Conservation (phyloP, 495 filamentous ascomycete genomes). For the Apiosordaria backusii region DNA sequence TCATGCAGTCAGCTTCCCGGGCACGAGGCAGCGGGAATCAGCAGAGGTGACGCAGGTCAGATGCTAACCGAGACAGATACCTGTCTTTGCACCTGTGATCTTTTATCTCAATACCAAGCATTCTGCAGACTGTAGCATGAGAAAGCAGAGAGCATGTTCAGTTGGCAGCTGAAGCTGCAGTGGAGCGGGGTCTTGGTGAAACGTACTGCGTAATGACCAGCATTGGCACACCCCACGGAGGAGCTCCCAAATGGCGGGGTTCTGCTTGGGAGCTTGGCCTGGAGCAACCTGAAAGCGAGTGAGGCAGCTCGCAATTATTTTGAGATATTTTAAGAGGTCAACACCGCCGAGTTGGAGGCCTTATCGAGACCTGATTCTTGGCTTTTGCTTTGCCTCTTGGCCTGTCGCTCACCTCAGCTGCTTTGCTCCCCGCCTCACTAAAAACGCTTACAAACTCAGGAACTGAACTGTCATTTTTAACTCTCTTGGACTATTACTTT, state of each 20-base stretch:
- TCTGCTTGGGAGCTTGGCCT: background rate
- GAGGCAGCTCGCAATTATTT: background rate
- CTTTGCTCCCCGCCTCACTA: background rate
- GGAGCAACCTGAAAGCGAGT: background rate
- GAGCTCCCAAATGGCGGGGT: background rate
- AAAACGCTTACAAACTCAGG: background rate
- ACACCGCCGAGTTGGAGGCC: constrained; percentile 1
- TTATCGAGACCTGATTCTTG: constrained; percentile 8
- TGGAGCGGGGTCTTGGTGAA: background rate
- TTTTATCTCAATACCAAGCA: background rate
- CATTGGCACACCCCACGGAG: background rate
- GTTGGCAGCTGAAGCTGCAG: background rate
- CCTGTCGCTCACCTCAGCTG: background rate
- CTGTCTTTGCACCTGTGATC: background rate
- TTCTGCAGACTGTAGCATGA: background rate
- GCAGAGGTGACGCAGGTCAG: background rate
- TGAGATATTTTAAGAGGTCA: background rate
- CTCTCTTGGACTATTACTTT: background rate
- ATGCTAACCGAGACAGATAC: background rate
- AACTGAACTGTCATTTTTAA: background rate
- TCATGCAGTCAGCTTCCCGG: background rate
- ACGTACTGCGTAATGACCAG: background rate
- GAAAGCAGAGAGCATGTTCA: background rate
- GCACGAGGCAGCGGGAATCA: background rate
- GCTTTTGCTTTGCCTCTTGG: background rate